Conservation (phyloP, 2,329 filamentous ascomycete species). For the Chlorencoelia australis region DNA sequence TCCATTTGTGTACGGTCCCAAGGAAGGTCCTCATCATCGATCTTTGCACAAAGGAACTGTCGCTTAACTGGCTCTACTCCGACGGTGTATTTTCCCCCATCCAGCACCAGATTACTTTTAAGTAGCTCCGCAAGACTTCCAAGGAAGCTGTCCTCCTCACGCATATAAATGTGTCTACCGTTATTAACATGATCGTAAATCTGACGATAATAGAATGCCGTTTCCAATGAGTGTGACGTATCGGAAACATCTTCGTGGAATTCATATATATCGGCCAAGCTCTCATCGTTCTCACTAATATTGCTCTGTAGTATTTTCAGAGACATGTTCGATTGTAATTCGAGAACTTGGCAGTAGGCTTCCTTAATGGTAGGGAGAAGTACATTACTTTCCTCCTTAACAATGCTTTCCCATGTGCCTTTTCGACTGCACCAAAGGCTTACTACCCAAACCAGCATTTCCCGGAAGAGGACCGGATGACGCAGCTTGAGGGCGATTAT, state of each 20-base stretch:
- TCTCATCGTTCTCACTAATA: not conserved
- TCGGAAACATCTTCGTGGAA: too few species aligned
- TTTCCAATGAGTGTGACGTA: too few species aligned
- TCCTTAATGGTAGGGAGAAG: not conserved
- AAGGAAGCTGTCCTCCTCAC: not conserved
- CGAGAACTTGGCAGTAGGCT: not conserved
- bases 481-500: slow-evolving; percentile 1
- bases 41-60: slow-evolving; percentile 3
- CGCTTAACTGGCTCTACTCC: not conserved
- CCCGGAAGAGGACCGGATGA: slow-evolving; percentile 4
- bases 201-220: not conserved
- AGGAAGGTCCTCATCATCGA: slow-evolving; percentile 7
- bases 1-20: slow-evolving; percentile 1
- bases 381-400: too few species aligned
- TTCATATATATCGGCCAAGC: not conserved
- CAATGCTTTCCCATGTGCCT: too few species aligned
- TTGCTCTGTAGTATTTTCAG: not conserved
- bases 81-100: not conserved
- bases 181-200: not conserved
- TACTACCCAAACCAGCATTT: slow-evolving; percentile 1
- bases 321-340: not conserved
- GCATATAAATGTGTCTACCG: not conserved
- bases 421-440: too few species aligned
- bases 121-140: not conserved
- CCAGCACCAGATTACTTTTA: not conserved